Base-by-base conservation (phyloP, 306 rosid species). In the Abrus precatorius region DNA sequence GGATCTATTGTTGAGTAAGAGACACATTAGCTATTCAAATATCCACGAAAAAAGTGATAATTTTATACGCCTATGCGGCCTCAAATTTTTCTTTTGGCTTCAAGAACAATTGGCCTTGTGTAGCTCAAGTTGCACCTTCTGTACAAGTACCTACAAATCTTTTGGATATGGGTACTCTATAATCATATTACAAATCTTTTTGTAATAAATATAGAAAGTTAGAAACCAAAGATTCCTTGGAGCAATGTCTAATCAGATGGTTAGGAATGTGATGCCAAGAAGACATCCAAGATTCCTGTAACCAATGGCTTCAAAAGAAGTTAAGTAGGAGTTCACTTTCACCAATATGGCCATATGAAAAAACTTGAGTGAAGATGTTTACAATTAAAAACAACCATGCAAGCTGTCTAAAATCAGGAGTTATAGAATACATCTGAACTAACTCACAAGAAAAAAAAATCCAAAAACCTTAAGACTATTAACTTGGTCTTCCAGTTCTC, bases 401-500 rank as follows among this genome's bases (percentile, higher is more conserved):
- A 13, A 52, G 38, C 13, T 11, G 49, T 36, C 29, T 20, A 77
- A 63, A 50, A 29, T 54, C 59, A 76, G 67, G 34, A 75, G 79
- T 48, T 71, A 50, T 0, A 29, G 56, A 67, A 77, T 4, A 27
- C 61, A 75, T 9, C 61, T 48, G 44, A 60, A 55, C 12, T 62
- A 78, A 73, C 12, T 27, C 69, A 62, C 71, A 38, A 14, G 56
- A 53, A 41, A 67, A 83, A 59, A 56, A 44, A 38, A 85, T 78
- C 56, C 56, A 27, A 79, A 79, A 53, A 91, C 89, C 94, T 89
- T 84, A 44, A 87, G 63, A 72, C 65, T 30, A 44, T 68, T 72
- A 73, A 84, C 84, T 83, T 88, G 88, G 77, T 82, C 82, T 75
- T 86, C 89, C 55, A 86, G 75, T 78, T 84, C 86, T 55, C 41